Percentiles rank a stretch among this genome's conserved stretches.
phyloP scores from a whole-genome alignment of 2,329 filamentous ascomycete species.

The Alternaria novae-zelandiae region DNA sequence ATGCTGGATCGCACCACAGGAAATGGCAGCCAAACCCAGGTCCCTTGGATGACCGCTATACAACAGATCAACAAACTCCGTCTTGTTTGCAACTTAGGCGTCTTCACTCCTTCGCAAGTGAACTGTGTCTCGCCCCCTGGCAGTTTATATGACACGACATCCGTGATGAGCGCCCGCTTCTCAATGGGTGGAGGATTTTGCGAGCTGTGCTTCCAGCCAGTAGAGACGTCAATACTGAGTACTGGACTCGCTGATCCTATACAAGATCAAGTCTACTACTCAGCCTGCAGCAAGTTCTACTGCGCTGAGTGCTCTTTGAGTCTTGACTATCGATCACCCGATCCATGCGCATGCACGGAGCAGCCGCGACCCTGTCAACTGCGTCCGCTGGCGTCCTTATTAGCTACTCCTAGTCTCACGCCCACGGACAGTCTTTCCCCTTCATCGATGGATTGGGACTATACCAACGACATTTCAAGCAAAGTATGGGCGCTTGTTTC shows the following conservation, averaged over 20 bases:
- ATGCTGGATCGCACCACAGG: background rate
- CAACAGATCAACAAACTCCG: slow-evolving; percentile 56
- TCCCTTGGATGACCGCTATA: slow-evolving; percentile 33
- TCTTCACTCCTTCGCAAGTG: background rate
- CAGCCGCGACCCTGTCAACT: background rate
- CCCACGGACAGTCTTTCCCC: background rate
- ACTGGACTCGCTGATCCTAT: too few relatives aligned
- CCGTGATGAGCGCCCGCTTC: slow-evolving; percentile 1
- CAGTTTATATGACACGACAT: background rate
- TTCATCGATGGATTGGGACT: background rate
- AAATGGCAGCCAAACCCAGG: background rate
- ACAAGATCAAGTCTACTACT: background rate
- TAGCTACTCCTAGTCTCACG: background rate
- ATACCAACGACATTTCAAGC: background rate
- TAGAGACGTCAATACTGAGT: too few relatives aligned
- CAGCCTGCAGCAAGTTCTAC: slow-evolving; percentile 3
- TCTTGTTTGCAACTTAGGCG: slow-evolving; percentile 56
- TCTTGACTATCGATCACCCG: background rate
- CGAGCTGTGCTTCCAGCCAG: background rate
- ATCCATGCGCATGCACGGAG: background rate
- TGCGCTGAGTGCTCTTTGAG: background rate
- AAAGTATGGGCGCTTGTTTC: background rate
- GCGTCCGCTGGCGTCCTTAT: background rate
- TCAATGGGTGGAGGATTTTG: background rate
- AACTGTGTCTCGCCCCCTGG: background rate